A percentile compares a stretch with the other conserved stretches of the same genome.
These are phyloP conservation scores for Pseudevernia furfuracea DNA, from an alignment of 495 filamentous ascomycete genomes.

Conservation along the genomic window DNA sequence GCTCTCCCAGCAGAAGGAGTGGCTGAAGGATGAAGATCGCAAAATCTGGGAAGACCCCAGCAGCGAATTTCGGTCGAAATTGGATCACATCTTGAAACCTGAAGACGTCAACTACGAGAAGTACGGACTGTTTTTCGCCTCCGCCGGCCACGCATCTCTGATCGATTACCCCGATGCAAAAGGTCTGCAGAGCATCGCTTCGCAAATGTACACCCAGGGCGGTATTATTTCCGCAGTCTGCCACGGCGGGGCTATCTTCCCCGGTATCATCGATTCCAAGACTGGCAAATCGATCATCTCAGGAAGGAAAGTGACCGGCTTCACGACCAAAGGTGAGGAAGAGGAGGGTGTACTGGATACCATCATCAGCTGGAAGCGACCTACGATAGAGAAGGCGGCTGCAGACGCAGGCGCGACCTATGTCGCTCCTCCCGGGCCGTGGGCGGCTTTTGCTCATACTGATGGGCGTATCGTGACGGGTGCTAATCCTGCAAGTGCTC, in stretches of 20 bases:
- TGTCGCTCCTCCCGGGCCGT: slow-evolving; percentile 25
- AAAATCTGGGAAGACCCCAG: slow-evolving; percentile 35
- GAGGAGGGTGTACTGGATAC: slow-evolving; percentile 31
- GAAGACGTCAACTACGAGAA: slow-evolving; percentile 24
- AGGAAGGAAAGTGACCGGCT: slow-evolving; percentile 40
- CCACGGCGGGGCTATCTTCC: slow-evolving; percentile 42
- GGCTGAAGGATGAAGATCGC: slow-evolving; percentile 34
- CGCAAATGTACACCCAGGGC: slow-evolving; percentile 34
- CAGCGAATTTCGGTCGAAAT: slow-evolving; percentile 37
- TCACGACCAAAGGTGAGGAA: slow-evolving; percentile 39
- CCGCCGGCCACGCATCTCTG: slow-evolving; percentile 41
- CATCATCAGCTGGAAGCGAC: slow-evolving; percentile 30
- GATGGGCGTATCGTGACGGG: slow-evolving; percentile 25
- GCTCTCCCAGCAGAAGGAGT: slow-evolving; percentile 40
- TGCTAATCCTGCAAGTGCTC: slow-evolving; percentile 8
- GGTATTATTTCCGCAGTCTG: slow-evolving; percentile 37
- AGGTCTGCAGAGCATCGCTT: slow-evolving; percentile 37
- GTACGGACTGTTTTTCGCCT: slow-evolving; percentile 43
- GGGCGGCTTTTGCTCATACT: slow-evolving; percentile 30
- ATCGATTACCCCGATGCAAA: slow-evolving; percentile 42
- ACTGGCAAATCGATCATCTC: slow-evolving; percentile 39
- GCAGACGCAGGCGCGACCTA: slow-evolving; percentile 27
- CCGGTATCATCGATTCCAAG: slow-evolving; percentile 32
- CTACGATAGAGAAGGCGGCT: slow-evolving; percentile 30
- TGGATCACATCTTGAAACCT: slow-evolving; percentile 31